Evolutionary conservation across 2,329 filamentous ascomycete species (phyloP).

Genomic region (Rhynchosporium secalis): DNA sequence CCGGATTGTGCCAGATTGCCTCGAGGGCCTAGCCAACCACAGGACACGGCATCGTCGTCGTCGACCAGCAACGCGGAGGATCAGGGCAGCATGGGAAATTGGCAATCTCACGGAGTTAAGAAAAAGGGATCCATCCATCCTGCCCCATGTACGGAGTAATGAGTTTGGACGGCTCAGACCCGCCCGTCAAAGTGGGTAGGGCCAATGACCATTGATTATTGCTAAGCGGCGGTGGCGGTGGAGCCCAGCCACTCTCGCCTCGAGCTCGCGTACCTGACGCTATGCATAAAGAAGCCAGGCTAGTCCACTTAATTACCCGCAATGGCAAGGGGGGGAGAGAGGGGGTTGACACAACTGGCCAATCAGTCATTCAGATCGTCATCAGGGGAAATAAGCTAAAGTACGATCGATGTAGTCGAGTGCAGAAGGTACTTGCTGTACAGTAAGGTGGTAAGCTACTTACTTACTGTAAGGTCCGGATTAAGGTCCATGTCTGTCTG

Average conservation of each 20-base stretch:
- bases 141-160: not conserved
- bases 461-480: too few species aligned
- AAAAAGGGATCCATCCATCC: too few species aligned
- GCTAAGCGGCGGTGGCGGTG: not conserved
- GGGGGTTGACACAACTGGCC: not conserved
- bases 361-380: not conserved
- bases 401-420: too few species aligned
- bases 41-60: not conserved
- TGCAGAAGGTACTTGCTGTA: too few species aligned
- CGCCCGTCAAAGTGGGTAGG: not conserved
- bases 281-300: conserved; percentile 4
- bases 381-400: not conserved
- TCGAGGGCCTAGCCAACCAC: not conserved
- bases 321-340: not conserved
- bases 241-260: not conserved
- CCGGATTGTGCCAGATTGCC: not conserved
- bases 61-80: not conserved
- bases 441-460: too few species aligned
- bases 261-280: conserved; percentile 6
- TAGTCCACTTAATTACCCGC: not conserved
- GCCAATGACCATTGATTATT: conserved; percentile 2
- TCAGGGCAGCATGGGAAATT: conserved; percentile 18
- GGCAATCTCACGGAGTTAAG: conserved; percentile 15
- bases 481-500: too few species aligned
- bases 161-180: not conserved